Base-by-base conservation (phyloP, 2,329 filamentous ascomycete genomes). In the Aspergillus hiratsukae region DNA sequence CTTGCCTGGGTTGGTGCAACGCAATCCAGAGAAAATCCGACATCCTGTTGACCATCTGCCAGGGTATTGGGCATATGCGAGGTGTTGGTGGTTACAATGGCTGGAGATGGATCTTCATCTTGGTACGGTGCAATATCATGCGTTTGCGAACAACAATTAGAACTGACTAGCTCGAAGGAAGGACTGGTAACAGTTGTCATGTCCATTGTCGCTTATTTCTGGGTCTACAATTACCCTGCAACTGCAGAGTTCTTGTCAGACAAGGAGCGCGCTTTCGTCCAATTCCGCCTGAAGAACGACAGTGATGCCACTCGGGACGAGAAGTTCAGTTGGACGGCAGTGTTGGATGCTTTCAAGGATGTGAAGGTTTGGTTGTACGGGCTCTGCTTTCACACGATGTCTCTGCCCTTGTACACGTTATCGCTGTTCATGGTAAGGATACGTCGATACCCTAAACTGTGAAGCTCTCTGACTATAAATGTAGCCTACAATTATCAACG, bases 361-460 rank as follows among this genome's bases (percentile, higher is more conserved):
- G 82, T 83, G 1, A 90, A 87, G 66, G 86, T 86, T 65, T 90
- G 85, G 85, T 77, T 91, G 0, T 91, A 91, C 61, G 86, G 87
- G 0, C 69, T 89, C 0, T 83, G 81, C 0, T 90, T 89, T 63
- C 87, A 91, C 67, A 89, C 87, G 4, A 85, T 90, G 78, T 87
- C 84, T 55, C 71, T 91, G 78, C 85, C 72, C 72, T 27, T 64
- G 21, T 77, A 77, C 56, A 76, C 75, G 0, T 58, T 75, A 25
- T 74, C 71, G 4, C 66, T 72, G 5, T 75, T 75, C 51, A 52
- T 77, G 54, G 67, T 71, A 51, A 57, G 61, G 31, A 11, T 5
- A 50, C 8, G 11, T 51, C 25, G 29, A 4, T 21, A 25, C 51
- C n/a, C 28, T 49, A 46, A 31, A 17, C n/a, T 25, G 41, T 3